Conservation (phyloP, 192 early-diverging fungal genomes). For the Gigaspora rosea region DNA sequence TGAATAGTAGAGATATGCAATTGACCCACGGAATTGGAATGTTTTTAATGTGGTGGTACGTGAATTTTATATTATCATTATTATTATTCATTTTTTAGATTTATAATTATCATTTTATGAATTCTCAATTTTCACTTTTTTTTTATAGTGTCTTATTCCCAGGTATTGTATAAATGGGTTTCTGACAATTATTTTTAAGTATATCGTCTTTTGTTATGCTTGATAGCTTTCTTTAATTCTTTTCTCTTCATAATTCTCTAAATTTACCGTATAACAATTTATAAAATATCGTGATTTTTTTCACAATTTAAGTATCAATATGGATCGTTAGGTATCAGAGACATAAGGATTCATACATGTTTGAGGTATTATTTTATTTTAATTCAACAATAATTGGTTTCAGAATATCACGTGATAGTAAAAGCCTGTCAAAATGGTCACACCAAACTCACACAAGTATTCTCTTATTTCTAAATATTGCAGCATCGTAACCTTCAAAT, state of each 20-base stretch:
- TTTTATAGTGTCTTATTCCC: constrained; percentile 25
- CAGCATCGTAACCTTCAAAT: constrained; percentile 30
- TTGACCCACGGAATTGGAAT: constrained; percentile 27
- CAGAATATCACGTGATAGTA: too few species aligned
- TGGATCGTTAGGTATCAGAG: constrained; percentile 29
- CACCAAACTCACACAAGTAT: too few species aligned
- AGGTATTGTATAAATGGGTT: background rate
- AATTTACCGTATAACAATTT: background rate
- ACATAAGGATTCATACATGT: constrained; percentile 17
- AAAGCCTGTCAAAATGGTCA: too few species aligned
- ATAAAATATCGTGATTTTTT: background rate
- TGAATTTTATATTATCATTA: too few species aligned
- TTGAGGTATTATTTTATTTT: too few species aligned
- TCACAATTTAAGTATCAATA: background rate
- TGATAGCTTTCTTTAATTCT: too few species aligned
- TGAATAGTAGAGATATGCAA: background rate
- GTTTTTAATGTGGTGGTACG: constrained; percentile 25
- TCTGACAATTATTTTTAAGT: too few species aligned
- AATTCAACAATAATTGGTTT: too few species aligned
- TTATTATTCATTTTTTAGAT: too few species aligned
- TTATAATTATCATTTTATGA: background rate
- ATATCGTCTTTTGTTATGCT: too few species aligned
- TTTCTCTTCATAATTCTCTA: background rate
- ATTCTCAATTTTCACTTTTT: background rate
- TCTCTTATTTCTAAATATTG: too few species aligned